A percentile compares a stretch with the other conserved stretches of the same genome.
Conservation (phyloP, 2,329 filamentous ascomycete species). For the Diaporthe batatas region DNA sequence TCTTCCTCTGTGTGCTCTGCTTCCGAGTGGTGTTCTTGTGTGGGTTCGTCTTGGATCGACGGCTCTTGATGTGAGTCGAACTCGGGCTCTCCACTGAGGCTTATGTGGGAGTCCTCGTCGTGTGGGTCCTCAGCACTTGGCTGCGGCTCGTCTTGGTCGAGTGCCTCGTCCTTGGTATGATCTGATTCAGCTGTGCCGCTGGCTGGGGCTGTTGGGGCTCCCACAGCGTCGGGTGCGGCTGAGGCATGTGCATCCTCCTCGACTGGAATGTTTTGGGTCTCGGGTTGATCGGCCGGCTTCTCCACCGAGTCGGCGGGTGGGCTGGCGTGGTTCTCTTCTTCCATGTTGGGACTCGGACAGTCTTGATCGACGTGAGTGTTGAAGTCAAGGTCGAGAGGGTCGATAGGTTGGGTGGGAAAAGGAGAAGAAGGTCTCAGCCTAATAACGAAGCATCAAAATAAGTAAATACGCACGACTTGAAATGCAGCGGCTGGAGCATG, state of each 20-base stretch:
- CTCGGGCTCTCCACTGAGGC: not conserved
- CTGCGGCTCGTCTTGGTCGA: conserved; percentile 6
- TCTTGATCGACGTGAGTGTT: conserved; percentile 63
- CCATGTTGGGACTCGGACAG: conserved; percentile 58
- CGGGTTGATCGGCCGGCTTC: conserved; percentile 19
- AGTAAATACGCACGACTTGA: conserved; percentile 5
- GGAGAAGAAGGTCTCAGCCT: conserved; percentile 10
- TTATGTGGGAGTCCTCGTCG: conserved; percentile 38
- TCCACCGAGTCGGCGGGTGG: conserved; percentile 24
- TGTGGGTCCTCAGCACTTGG: conserved; percentile 18
- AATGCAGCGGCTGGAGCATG: conserved; percentile 32
- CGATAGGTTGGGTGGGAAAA: not conserved
- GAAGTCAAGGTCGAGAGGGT: conserved; percentile 57
- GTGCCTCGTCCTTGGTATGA: not conserved
- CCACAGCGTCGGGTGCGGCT: not conserved
- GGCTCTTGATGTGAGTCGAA: conserved; percentile 32
- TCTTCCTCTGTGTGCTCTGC: not conserved
- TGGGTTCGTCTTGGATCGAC: not conserved
- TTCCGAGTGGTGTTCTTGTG: not conserved
- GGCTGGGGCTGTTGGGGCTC: not conserved
- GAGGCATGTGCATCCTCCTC: conserved; percentile 26
- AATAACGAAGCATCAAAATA: conserved; percentile 1
- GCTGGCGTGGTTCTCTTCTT: conserved; percentile 44
- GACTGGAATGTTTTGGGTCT: conserved; percentile 14
- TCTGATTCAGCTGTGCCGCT: conserved; percentile 1